Evolutionary conservation across 2,329 filamentous ascomycete genomes (phyloP).

Genomic region (Pyricularia sp.): DNA sequence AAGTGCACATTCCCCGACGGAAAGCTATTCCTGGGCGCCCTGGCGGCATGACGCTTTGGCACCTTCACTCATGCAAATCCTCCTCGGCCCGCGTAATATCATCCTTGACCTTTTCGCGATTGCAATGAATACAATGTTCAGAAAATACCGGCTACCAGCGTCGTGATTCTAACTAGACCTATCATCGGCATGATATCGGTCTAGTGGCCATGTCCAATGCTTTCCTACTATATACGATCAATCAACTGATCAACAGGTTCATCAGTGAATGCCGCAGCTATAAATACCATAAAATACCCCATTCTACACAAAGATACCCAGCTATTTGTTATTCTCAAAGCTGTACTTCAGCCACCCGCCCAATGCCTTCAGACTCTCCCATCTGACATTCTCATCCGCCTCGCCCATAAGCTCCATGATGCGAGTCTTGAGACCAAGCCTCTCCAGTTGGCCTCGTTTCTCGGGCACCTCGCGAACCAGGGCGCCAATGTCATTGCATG

Average conservation of each 20-base stretch:
- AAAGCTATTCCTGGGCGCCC: background rate
- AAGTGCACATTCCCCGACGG: background rate
- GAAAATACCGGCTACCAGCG: background rate
- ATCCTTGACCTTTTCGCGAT: background rate
- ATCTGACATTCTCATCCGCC: constrained; percentile 77
- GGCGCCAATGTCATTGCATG: constrained; percentile 84
- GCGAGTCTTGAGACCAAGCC: constrained; percentile 71
- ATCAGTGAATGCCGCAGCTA: background rate
- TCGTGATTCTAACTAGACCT: background rate
- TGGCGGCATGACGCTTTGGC: background rate
- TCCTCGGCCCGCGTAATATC: background rate
- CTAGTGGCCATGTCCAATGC: background rate
- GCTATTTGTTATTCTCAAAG: constrained; percentile 34
- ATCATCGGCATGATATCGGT: background rate
- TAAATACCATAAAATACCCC: background rate
- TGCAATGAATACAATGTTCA: background rate
- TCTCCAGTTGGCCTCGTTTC: constrained; percentile 70
- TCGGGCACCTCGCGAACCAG: constrained; percentile 86
- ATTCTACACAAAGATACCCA: background rate
- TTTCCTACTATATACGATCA: background rate
- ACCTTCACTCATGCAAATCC: background rate
- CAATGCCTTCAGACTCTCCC: constrained; percentile 84
- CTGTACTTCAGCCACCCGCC: constrained; percentile 57
- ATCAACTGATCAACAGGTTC: background rate
- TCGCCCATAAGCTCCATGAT: constrained; percentile 94